phyloP scores from a whole-genome alignment of 2,329 filamentous ascomycete species.

The Alternaria angustiovoidea region DNA sequence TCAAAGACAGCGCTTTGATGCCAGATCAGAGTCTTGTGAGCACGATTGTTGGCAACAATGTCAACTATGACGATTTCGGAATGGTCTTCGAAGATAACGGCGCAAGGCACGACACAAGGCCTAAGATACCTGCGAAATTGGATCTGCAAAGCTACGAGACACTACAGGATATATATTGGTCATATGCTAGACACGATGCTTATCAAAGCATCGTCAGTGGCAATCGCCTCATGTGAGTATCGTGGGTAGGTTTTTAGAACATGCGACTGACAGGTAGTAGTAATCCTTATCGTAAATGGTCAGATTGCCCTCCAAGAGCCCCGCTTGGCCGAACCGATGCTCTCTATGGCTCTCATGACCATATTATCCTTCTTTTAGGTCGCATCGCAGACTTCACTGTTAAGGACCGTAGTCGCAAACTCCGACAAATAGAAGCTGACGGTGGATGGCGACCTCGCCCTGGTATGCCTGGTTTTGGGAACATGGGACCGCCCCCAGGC shows the following conservation, averaged over 20 bases:
- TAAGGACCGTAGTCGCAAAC: constrained; percentile 80
- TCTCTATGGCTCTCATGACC: constrained; percentile 88
- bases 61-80: constrained; percentile 67
- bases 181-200: constrained; percentile 92
- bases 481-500: constrained; percentile 46
- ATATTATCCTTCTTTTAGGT: constrained; percentile 81
- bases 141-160: constrained; percentile 84
- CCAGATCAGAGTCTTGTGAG: constrained; percentile 63
- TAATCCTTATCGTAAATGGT: constrained; percentile 81
- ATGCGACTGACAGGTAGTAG: constrained; percentile 56
- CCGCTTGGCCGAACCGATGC: constrained; percentile 79
- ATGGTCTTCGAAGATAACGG: constrained; percentile 54
- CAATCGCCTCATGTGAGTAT: constrained; percentile 80
- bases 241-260: not conserved
- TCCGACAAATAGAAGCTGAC: constrained; percentile 69
- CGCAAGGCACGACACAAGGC: constrained; percentile 45
- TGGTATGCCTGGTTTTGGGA: constrained; percentile 54
- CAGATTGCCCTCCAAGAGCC: constrained; percentile 85
- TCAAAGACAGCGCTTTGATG: constrained; percentile 57
- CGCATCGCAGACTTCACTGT: constrained; percentile 81
- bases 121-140: constrained; percentile 38
- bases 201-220: constrained; percentile 91
- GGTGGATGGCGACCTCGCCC: constrained; percentile 63
- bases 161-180: constrained; percentile 90
- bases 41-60: constrained; percentile 63